Conservation (phyloP, 805 yeast genomes). For the Teunomyces gatunensis region DNA sequence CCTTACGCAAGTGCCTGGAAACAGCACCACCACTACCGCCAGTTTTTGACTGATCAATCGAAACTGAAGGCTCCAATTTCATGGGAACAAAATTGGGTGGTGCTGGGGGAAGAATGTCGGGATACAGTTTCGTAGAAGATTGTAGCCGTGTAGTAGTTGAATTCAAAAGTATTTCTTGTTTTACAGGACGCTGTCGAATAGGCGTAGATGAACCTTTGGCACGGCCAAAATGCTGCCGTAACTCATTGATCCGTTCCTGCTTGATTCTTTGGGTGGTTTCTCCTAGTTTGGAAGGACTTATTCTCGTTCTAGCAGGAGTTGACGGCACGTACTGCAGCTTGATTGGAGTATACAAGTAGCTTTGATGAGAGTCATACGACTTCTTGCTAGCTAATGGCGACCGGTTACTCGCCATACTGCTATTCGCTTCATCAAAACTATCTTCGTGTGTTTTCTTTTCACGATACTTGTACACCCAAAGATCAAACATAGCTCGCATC, state of each 20-base stretch:
- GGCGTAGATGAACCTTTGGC: slow-evolving; percentile 19
- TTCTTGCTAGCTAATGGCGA: slow-evolving; percentile 33
- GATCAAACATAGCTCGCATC: slow-evolving; percentile 30
- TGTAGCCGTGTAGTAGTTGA: slow-evolving; percentile 5
- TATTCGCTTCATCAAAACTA: slow-evolving; percentile 15
- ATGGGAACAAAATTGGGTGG: slow-evolving; percentile 20
- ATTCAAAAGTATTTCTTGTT: not conserved
- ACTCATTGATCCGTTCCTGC: slow-evolving; percentile 32
- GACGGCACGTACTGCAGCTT: slow-evolving; percentile 20
- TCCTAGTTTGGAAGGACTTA: slow-evolving; percentile 36
- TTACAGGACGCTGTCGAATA: not conserved
- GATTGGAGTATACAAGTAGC: slow-evolving; percentile 35
- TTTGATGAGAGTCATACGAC: slow-evolving; percentile 5
- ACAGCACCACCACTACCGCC: slow-evolving; percentile 22
- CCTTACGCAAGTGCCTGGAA: slow-evolving; percentile 26
- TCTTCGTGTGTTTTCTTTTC: slow-evolving; percentile 8
- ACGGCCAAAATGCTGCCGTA: slow-evolving; percentile 30
- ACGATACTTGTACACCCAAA: slow-evolving; percentile 33
- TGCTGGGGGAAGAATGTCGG: slow-evolving; percentile 16
- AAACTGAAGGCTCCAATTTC: not conserved
- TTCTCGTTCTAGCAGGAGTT: slow-evolving; percentile 24
- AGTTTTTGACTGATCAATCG: slow-evolving; percentile 9
- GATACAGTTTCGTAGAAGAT: slow-evolving; percentile 4
- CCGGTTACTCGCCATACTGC: slow-evolving; percentile 22
- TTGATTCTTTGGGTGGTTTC: slow-evolving; percentile 38